These are phyloP conservation scores for Dittrichia graveolens DNA, from an alignment of 129 eudicot species.

Conservation along the genomic window DNA sequence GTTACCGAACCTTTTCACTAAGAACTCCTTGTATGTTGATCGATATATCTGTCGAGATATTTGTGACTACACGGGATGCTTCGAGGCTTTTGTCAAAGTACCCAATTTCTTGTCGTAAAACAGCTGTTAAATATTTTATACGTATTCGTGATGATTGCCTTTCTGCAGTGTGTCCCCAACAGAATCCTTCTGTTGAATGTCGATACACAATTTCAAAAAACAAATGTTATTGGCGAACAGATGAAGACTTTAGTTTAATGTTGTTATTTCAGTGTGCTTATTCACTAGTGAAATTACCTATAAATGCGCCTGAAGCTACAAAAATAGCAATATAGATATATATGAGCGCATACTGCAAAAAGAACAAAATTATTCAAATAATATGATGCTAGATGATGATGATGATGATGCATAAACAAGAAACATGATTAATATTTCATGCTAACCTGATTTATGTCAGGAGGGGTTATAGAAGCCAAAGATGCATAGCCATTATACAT, in stretches of 20 bases:
- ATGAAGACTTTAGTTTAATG: not conserved
- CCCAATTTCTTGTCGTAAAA: conserved; percentile 43
- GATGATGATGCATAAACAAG: not conserved
- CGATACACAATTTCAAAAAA: not conserved
- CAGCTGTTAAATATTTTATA: conserved; percentile 36
- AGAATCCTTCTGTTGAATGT: conserved; percentile 35
- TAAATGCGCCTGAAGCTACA: conserved; percentile 50
- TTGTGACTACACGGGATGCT: conserved; percentile 39
- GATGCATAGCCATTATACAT: conserved; percentile 34
- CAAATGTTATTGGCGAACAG: not conserved
- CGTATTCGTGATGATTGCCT: conserved; percentile 44
- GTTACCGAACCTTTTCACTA: conserved; percentile 37
- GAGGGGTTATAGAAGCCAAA: conserved; percentile 24
- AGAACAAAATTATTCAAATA: not conserved
- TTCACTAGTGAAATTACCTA: conserved; percentile 35
- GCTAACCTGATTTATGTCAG: conserved; percentile 33
- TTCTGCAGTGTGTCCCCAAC: conserved; percentile 47
- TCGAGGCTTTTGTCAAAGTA: conserved; percentile 37
- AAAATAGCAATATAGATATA: conserved; percentile 44
- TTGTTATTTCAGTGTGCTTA: not conserved
- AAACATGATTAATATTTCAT: not conserved
- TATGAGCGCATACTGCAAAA: conserved; percentile 47
- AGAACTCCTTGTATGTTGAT: conserved; percentile 41
- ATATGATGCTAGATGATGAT: conserved; percentile 4
- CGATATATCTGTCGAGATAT: conserved; percentile 39